Conservation (phyloP, 768 basidiomycete genomes). For the Leccinum longicurvipes region DNA sequence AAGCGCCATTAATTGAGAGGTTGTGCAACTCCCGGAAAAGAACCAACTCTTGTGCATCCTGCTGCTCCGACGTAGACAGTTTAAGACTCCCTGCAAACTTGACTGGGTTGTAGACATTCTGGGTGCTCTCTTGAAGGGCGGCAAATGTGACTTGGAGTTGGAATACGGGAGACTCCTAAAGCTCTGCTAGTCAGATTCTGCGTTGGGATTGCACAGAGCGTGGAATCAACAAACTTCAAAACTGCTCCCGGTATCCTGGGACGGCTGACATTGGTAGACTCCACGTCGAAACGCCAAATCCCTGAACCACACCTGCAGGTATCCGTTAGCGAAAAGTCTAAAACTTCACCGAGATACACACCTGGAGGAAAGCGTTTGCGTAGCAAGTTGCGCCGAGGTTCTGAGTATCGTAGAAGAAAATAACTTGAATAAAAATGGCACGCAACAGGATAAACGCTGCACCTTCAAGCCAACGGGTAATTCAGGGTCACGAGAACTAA, state of each 20-base stretch:
- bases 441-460: constrained; percentile 9
- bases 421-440: neutral
- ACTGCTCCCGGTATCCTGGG: constrained; percentile 42
- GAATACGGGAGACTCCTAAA: constrained; percentile 73
- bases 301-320: constrained; percentile 82
- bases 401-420: constrained; percentile 36
- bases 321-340: constrained; percentile 1
- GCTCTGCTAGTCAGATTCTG: neutral
- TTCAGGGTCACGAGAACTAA: constrained; percentile 46
- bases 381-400: constrained; percentile 98
- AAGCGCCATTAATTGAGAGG: constrained; percentile 4
- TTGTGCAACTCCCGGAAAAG: neutral
- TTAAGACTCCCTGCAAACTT: constrained; percentile 84
- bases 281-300: constrained; percentile 77
- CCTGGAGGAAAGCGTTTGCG: constrained; percentile 93
- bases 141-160: constrained; percentile 81
- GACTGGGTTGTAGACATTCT: constrained; percentile 75
- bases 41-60: constrained; percentile 92
- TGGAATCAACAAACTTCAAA: constrained; percentile 39
- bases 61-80: constrained; percentile 81
- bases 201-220: neutral
- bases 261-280: constrained; percentile 73
- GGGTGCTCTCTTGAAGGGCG: constrained; percentile 71
- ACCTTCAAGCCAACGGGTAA: constrained; percentile 80
- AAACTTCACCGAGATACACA: constrained; percentile 26